phyloP scores from a whole-genome alignment of 768 basidiomycete genomes.

The Cyclocybe aegerita region DNA sequence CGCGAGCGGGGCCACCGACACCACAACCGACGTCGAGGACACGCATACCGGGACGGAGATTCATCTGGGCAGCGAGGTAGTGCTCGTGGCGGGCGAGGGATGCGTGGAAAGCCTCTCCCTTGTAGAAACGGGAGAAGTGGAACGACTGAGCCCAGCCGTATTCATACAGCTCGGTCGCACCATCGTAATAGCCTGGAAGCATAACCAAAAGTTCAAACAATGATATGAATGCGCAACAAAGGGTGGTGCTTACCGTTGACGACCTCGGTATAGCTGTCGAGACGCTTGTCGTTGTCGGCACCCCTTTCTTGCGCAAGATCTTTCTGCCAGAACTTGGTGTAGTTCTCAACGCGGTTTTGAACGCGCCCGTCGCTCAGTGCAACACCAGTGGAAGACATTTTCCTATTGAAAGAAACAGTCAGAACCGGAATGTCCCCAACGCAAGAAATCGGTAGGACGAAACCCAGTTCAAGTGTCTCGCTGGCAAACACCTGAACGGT shows the following conservation, averaged over 20 bases:
- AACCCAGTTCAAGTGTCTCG: background rate
- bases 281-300: conserved; percentile 66
- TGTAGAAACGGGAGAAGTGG: conserved; percentile 97
- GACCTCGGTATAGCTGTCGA: conserved; percentile 87
- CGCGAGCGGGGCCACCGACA: conserved; percentile 94
- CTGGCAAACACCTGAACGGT: too few relatives aligned
- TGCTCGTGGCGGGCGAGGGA: conserved; percentile 94
- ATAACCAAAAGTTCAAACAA: background rate
- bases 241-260: conserved; percentile 70
- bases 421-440: background rate
- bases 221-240: background rate
- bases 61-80: conserved; percentile 89
- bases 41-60: conserved; percentile 84
- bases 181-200: conserved; percentile 87
- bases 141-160: conserved; percentile 91
- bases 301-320: conserved; percentile 69
- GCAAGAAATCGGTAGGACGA: background rate
- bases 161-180: conserved; percentile 93
- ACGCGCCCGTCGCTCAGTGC: conserved; percentile 54
- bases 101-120: conserved; percentile 76
- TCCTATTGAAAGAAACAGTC: conserved; percentile 4
- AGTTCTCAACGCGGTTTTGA: conserved; percentile 72
- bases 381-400: conserved; percentile 22
- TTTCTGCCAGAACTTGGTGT: conserved; percentile 91
- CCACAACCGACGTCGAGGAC: conserved; percentile 99